Percentiles rank a stretch among this genome's conserved stretches.
phyloP scores from a whole-genome alignment of 352 stramenopile genomes.

The Pythium phragmitis region DNA sequence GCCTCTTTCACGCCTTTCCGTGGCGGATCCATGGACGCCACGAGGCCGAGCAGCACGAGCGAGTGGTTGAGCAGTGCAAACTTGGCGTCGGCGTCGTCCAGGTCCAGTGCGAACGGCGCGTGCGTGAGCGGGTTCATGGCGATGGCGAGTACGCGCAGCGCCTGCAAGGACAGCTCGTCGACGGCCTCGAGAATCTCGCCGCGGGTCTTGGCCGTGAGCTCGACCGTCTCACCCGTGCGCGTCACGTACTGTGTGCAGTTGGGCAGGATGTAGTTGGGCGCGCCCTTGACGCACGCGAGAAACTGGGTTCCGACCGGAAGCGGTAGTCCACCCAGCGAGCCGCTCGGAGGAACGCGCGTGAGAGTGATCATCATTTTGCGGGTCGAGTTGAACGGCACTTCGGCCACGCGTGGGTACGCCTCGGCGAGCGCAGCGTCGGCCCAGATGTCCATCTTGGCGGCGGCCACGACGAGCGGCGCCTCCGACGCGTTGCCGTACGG shows the following conservation, averaged over 20 bases:
- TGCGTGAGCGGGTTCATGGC: constrained; percentile 70
- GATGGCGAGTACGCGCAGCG: constrained; percentile 88
- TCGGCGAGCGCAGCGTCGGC: constrained; percentile 39
- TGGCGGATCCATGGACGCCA: constrained; percentile 91
- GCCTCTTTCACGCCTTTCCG: constrained; percentile 61
- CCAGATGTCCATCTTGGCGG: constrained; percentile 65
- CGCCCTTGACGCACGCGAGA: constrained; percentile 61
- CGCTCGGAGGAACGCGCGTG: no score
- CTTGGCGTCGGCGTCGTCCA: constrained; percentile 67
- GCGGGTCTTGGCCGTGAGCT: constrained; percentile 39
- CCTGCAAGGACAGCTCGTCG: constrained; percentile 68
- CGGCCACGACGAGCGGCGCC: constrained; percentile 64
- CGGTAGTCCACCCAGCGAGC: constrained; percentile 17
- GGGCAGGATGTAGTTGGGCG: constrained; percentile 67
- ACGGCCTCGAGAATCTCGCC: constrained; percentile 53
- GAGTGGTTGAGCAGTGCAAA: constrained; percentile 59
- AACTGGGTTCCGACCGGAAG: constrained; percentile 31
- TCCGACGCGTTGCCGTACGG: constrained; percentile 75
- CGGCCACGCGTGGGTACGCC: constrained; percentile 72
- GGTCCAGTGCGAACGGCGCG: constrained; percentile 41
- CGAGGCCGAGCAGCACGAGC: constrained; percentile 91
- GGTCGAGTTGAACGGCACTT: constrained; percentile 95
- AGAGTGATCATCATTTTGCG: constrained; percentile 94
- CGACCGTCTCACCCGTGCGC: constrained; percentile 46
- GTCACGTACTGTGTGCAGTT: constrained; percentile 59